phyloP scores from a whole-genome alignment of 768 basidiomycete genomes.

The Suillus subaureus region DNA sequence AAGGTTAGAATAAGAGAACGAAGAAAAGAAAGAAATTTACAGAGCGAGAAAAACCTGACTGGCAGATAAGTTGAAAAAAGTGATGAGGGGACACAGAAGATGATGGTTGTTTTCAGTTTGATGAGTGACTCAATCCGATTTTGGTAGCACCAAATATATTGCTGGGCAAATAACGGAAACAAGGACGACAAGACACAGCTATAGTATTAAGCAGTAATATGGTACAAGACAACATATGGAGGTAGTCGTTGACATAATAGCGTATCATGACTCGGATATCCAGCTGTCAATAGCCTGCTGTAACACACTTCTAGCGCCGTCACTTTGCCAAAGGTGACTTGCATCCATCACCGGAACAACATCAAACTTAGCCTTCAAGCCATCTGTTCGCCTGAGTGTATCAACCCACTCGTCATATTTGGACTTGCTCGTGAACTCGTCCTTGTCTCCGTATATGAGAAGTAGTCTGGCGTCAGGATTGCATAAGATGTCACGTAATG shows the following conservation, averaged over 20 bases:
- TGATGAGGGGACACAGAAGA: slow-evolving; percentile 14
- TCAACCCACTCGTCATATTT: slow-evolving; percentile 60
- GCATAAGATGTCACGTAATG: slow-evolving; percentile 51
- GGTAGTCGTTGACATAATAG: background rate
- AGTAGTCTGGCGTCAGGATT: slow-evolving; percentile 54
- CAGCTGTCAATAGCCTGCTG: slow-evolving; percentile 24
- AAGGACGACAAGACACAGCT: background rate
- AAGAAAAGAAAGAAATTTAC: slow-evolving; percentile 14
- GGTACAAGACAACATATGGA: background rate
- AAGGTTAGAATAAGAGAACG: slow-evolving; percentile 18
- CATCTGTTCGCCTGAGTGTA: slow-evolving; percentile 34
- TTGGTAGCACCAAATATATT: slow-evolving; percentile 17
- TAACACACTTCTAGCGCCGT: slow-evolving; percentile 23
- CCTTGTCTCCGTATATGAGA: slow-evolving; percentile 65
- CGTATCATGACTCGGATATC: slow-evolving; percentile 14
- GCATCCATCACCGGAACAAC: slow-evolving; percentile 46
- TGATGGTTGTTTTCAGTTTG: slow-evolving; percentile 26
- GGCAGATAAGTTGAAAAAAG: slow-evolving; percentile 15
- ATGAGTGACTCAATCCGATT: slow-evolving; percentile 14
- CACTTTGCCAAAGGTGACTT: slow-evolving; percentile 69
- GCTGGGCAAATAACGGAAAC: slow-evolving; percentile 3
- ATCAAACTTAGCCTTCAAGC: slow-evolving; percentile 29
- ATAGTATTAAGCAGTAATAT: background rate
- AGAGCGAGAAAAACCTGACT: slow-evolving; percentile 15
- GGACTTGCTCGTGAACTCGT: slow-evolving; percentile 65